These are phyloP conservation scores for Starmerella vitae DNA, from an alignment of 805 yeast genomes.

Conservation along the genomic window DNA sequence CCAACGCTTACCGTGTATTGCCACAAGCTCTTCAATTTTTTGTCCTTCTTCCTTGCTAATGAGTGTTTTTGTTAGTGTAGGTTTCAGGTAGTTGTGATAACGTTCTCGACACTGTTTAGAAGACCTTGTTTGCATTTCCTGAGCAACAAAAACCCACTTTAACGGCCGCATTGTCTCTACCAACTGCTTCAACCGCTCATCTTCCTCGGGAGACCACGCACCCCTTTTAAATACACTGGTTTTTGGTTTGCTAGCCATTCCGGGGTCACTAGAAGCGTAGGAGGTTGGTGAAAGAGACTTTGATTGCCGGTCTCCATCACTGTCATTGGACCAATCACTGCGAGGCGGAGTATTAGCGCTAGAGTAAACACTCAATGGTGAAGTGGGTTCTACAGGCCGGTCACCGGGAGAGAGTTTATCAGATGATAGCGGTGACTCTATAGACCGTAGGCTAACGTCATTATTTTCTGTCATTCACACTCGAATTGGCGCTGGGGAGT, in stretches of 20 bases:
- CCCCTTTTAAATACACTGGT: conserved; percentile 37
- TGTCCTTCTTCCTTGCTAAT: conserved; percentile 75
- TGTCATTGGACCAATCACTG: background rate
- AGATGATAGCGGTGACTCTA: no score
- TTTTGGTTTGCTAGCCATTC: no score
- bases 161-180: conserved; percentile 62
- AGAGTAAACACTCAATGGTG: background rate
- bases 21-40: conserved; percentile 65
- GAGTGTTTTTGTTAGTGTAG: conserved; percentile 66
- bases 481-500: no score
- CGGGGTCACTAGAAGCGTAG: background rate
- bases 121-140: conserved; percentile 57
- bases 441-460: no score
- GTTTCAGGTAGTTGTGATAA: conserved; percentile 82
- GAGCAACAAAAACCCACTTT: conserved; percentile 80
- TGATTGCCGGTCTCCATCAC: background rate
- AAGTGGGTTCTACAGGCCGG: background rate
- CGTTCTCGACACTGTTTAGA: conserved; percentile 89
- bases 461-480: no score
- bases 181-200: conserved; percentile 52
- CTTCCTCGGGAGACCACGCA: conserved; percentile 85
- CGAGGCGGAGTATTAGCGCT: background rate
- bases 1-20: conserved; percentile 76
- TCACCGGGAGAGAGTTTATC: no score
- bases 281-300: background rate